Evolutionary conservation across 2,329 filamentous ascomycete genomes (phyloP), one percentile per base, ranked within the genome.

Genomic region (Clonostachys sp.): DNA sequence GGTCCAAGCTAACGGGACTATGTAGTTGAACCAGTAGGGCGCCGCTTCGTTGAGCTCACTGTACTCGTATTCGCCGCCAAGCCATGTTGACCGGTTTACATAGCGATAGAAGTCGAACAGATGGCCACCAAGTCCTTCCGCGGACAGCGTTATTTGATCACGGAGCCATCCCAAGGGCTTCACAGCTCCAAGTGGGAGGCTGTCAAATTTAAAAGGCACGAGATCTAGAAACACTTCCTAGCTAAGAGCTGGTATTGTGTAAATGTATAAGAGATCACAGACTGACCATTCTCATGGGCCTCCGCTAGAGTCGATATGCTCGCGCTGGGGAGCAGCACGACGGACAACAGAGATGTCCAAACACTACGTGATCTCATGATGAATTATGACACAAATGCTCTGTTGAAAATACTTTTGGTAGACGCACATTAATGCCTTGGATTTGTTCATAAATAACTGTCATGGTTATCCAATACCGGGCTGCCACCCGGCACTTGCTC

Each of bases 1-100:
- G 0, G 61, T 59, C 53, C 75, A 83, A 1, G 80, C 77, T 45
- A 83, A 61, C 2, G 78, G 78, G 1, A 83, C 77, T 2, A 82
- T 62, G 3, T 73, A 74, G 54, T 83, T 83, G 59, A 81, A 77
- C 76, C 79, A 83, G 58, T 83, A 83, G 0, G 80, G 77, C 18
- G 75, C 65, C 1, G 70, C 76, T 62, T 83, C 80, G 53, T 81
- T 73, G 7, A 83, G 59, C 14, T 61, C 63, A 47, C 72, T 78
- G 58, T 83, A 83, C 52, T 82, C 77, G 17, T 64, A 55, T 5
- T 74, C 72, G 2, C 76, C 76, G 41, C 51, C 50, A 1, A 67
- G 56, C 78, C 78, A 83, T 12, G 66, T 65, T 5, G 70, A 75
- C 45, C 77, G 55, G 6, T 66, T 66, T 34, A 83, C 75, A 51